phyloP scores from a whole-genome alignment of 2,329 filamentous ascomycete genomes.

The Fusarium pseudograminearum region DNA sequence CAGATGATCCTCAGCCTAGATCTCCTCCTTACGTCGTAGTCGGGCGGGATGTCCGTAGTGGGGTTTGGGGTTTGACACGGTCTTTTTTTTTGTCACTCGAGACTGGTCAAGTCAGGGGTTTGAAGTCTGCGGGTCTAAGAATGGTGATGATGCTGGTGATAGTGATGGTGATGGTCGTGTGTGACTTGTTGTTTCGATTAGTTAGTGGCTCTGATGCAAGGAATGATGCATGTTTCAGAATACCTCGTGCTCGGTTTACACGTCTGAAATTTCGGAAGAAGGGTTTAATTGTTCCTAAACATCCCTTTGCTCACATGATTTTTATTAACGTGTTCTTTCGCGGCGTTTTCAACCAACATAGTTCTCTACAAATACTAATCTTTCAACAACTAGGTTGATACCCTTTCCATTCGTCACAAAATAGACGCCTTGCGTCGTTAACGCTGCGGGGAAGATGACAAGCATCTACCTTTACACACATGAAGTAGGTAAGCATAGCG shows the following conservation, averaged over 20 bases:
- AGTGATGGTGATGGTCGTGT: slow-evolving; percentile 7
- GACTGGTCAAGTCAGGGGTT: slow-evolving; percentile 39
- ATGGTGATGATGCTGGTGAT: slow-evolving; percentile 2
- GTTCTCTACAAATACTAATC: too few relatives aligned
- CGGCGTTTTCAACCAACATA: not conserved
- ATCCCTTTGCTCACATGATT: not conserved
- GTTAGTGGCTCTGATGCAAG: slow-evolving; percentile 13
- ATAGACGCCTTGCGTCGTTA: slow-evolving; percentile 11
- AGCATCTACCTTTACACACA: slow-evolving; percentile 8
- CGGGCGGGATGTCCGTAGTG: slow-evolving; percentile 39
- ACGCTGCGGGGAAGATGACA: slow-evolving; percentile 36
- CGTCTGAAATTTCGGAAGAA: not conserved
- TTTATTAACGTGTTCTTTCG: not conserved
- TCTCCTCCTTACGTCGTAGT: slow-evolving; percentile 32
- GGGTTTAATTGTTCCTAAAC: not conserved
- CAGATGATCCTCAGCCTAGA: slow-evolving; percentile 33
- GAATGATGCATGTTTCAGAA: slow-evolving; percentile 37
- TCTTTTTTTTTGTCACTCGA: slow-evolving; percentile 21
- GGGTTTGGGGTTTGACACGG: slow-evolving; percentile 30
- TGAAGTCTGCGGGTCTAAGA: slow-evolving; percentile 28
- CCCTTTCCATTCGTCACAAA: not conserved
- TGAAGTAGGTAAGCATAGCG: slow-evolving; percentile 20
- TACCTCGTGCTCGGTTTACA: slow-evolving; percentile 25
- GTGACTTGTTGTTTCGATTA: slow-evolving; percentile 8
- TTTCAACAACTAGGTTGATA: not conserved